Evolutionary conservation across 495 filamentous ascomycete species (phyloP), one percentile per base, ranked within the genome.

Genomic region (Aspergillus funiculosus): DNA sequence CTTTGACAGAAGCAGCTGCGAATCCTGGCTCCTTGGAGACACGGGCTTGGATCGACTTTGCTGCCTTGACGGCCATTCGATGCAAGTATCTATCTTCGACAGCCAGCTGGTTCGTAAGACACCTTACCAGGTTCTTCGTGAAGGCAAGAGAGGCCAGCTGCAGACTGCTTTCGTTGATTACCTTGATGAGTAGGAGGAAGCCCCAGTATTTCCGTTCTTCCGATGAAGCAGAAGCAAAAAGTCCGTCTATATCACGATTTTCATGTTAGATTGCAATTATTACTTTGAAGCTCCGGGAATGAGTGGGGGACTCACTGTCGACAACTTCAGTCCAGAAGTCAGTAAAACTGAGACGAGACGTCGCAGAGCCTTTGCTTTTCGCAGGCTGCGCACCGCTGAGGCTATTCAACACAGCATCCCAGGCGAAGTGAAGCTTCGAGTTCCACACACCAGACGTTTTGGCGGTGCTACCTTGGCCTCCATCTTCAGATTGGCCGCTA

Each of bases 291-390:
- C 18, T 52, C 19, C 17, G 9, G 2, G 43, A 7, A 9, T 4
- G 6, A 35, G 10, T 5, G 43, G 40, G 28, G 15, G 38, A 76
- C 84, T 76, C 60, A 87, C 83, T 79, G 63, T 96, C 92, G 46
- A 97, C 85, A 49, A 84, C 80, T 15, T 86, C 80, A n/a, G 78
- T 79, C 92, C 92, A 98, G 55, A 96, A 90, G 26, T 85, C 77
- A 37, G 69, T 67, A 57, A 95, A 89, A 6, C 30, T 79, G 57
- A 66, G 58, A 39, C 56, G 66, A 47, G n/a, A n/a, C n/a, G 60
- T 60, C 26, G 46, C 76, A 57, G 61, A 61, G 29, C 25, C 19
- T 39, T 63, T 62, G 4, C 57, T 56, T 49, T 67, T 65, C 20
- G 46, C 28, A 9, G 60, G 51, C 43, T 60, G 31, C 34, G 41